Conservation (phyloP, 495 filamentous ascomycete genomes). For the Oidiodendron maius region DNA sequence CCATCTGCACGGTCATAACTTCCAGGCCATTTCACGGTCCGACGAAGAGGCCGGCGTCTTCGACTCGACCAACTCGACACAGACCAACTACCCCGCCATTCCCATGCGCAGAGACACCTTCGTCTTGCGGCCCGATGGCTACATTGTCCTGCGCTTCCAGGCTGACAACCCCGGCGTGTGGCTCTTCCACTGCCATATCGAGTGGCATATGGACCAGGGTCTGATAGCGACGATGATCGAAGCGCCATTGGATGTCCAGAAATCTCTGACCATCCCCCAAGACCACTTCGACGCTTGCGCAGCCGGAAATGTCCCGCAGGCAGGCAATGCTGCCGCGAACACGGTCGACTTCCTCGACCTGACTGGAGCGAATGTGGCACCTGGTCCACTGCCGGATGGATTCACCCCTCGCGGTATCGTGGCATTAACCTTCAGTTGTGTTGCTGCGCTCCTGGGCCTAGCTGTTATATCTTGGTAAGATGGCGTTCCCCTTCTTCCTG, state of each 20-base stretch:
- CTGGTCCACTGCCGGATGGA: conserved; percentile 55
- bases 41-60: conserved; percentile 36
- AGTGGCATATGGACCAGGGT: conserved; percentile 53
- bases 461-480: conserved; percentile 65
- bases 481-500: conserved; percentile 22
- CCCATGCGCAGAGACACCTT: conserved; percentile 54
- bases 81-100: conserved; percentile 21
- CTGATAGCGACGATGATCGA: conserved; percentile 42
- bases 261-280: conserved; percentile 52
- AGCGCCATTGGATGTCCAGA: conserved; percentile 45
- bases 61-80: conserved; percentile 19
- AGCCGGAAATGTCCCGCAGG: conserved; percentile 36
- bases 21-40: conserved; percentile 55
- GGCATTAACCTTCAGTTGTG: conserved; percentile 64
- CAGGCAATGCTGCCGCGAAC: conserved; percentile 76
- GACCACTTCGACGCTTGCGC: conserved; percentile 59
- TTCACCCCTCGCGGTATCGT: conserved; percentile 69
- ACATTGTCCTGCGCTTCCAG: conserved; percentile 62
- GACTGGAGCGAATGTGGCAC: conserved; percentile 49
- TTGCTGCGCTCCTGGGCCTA: conserved; percentile 70
- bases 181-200: conserved; percentile 60
- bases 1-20: conserved; percentile 82
- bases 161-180: conserved; percentile 62
- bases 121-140: conserved; percentile 45
- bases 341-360: conserved; percentile 58